Evolutionary conservation across 805 yeast genomes (phyloP).

Genomic region (Sugiyamaella marilandica): DNA sequence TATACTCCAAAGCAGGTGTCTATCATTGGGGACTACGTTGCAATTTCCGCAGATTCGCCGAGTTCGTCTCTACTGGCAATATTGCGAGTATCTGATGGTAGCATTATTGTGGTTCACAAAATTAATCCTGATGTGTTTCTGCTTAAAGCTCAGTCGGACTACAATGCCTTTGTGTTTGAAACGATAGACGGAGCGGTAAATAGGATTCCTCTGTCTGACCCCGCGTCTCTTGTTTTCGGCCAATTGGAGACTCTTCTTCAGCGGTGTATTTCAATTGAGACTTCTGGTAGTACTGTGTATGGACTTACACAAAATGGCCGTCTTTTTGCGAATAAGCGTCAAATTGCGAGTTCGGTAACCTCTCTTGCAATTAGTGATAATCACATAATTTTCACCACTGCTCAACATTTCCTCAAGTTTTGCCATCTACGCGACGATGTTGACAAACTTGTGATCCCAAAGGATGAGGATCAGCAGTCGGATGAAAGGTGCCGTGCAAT

Average conservation of each 20-base stretch:
- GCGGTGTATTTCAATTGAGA: constrained; percentile 44
- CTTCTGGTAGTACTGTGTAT: constrained; percentile 39
- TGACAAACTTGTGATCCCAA: constrained; percentile 31
- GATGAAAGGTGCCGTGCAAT: constrained; percentile 87
- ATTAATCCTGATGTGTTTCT: constrained; percentile 50
- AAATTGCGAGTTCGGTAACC: constrained; percentile 70
- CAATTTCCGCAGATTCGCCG: constrained; percentile 42
- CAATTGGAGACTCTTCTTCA: constrained; percentile 47
- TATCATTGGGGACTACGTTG: constrained; percentile 50
- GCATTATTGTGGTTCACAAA: constrained; percentile 31
- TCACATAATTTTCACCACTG: constrained; percentile 78
- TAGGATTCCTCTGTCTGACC: constrained; percentile 24
- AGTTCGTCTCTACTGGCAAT: constrained; percentile 9
- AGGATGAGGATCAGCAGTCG: constrained; percentile 28
- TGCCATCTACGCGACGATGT: constrained; percentile 54
- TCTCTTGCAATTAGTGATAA: constrained; percentile 70
- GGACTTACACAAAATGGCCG: constrained; percentile 77
- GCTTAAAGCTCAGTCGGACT: constrained; percentile 47
- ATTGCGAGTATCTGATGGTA: not conserved
- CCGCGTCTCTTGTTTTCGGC: constrained; percentile 36
- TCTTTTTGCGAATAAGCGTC: constrained; percentile 56
- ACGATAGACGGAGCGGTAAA: constrained; percentile 49
- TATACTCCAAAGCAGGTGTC: constrained; percentile 49
- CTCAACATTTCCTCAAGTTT: constrained; percentile 77
- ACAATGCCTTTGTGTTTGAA: constrained; percentile 47